Conservation (phyloP, 495 filamentous ascomycete genomes). For the Xylaria cubensis region DNA sequence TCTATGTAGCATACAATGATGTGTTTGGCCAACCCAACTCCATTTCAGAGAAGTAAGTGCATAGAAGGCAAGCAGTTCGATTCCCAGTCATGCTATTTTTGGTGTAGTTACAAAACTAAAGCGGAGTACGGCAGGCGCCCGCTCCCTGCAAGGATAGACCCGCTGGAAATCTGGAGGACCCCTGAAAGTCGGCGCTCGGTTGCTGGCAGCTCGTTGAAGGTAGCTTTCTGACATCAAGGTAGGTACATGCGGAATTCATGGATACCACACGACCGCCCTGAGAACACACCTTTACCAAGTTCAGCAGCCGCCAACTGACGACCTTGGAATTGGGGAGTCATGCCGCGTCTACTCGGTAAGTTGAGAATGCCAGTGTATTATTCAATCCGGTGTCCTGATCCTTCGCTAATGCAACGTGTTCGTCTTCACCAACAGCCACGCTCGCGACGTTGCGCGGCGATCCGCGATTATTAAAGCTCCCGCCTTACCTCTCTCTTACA, state of each 20-base stretch:
- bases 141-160: not conserved
- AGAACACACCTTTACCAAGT: conserved; percentile 20
- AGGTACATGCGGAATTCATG: conserved; percentile 9
- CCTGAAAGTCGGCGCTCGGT: conserved; percentile 33
- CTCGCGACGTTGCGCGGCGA: conserved; percentile 65
- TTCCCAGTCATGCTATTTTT: not conserved
- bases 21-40: not conserved
- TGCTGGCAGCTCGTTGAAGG: conserved; percentile 10
- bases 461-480: conserved; percentile 71
- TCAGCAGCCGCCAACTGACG: conserved; percentile 15
- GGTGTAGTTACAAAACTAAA: not conserved
- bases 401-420: conserved; percentile 17
- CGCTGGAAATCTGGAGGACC: conserved; percentile 29
- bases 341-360: conserved; percentile 45
- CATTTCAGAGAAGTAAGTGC: not conserved
- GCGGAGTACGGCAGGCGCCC: not conserved
- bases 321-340: conserved; percentile 26
- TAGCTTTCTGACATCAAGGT: conserved; percentile 15
- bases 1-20: not conserved
- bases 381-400: not conserved
- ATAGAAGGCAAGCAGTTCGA: not conserved
- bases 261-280: conserved; percentile 22
- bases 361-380: not conserved
- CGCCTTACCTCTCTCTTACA: conserved; percentile 84
- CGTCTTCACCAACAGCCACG: conserved; percentile 47